Evolutionary conservation across 2,329 filamentous ascomycete species (phyloP).

Genomic region (Hypoxylon sp.): DNA sequence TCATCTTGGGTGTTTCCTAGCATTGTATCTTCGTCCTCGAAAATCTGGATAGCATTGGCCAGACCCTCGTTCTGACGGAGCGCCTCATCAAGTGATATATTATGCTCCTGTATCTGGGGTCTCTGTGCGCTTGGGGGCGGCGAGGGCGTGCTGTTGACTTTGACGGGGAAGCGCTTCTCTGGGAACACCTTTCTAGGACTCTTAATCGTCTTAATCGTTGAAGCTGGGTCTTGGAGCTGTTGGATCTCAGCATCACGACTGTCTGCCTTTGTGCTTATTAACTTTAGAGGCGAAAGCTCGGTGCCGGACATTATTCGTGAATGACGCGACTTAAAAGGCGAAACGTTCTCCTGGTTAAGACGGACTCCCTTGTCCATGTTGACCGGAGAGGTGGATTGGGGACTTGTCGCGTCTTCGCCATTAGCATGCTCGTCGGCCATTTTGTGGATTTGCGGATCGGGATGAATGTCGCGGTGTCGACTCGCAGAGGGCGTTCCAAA

Average conservation of each 20-base stretch:
- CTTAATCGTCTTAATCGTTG: constrained; percentile 42
- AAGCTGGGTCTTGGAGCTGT: constrained; percentile 38
- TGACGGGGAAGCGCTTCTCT: constrained; percentile 71
- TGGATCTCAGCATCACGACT: constrained; percentile 47
- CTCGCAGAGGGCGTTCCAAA: constrained; percentile 50
- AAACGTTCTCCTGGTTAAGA: constrained; percentile 60
- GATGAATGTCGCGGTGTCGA: constrained; percentile 45
- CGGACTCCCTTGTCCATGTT: constrained; percentile 23
- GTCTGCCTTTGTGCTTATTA: constrained; percentile 54
- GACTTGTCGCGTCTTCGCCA: constrained; percentile 24
- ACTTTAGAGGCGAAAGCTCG: constrained; percentile 69
- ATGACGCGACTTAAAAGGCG: constrained; percentile 61
- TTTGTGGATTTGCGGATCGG: constrained; percentile 8
- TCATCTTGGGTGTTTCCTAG: constrained; percentile 49
- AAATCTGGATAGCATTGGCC: constrained; percentile 70
- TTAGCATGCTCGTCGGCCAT: constrained; percentile 23
- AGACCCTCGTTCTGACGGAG: constrained; percentile 67
- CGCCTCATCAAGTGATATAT: constrained; percentile 64
- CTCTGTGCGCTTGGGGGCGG: constrained; percentile 4
- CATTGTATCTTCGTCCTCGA: constrained; percentile 63
- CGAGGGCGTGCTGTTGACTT: constrained; percentile 55
- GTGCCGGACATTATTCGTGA: constrained; percentile 68
- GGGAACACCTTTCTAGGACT: constrained; percentile 60
- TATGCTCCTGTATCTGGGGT: constrained; percentile 36
- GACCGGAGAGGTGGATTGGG: constrained; percentile 34